These are phyloP conservation scores for Plasmodium malariae DNA, from an alignment of 169 alveolate species.

Conservation along the genomic window DNA sequence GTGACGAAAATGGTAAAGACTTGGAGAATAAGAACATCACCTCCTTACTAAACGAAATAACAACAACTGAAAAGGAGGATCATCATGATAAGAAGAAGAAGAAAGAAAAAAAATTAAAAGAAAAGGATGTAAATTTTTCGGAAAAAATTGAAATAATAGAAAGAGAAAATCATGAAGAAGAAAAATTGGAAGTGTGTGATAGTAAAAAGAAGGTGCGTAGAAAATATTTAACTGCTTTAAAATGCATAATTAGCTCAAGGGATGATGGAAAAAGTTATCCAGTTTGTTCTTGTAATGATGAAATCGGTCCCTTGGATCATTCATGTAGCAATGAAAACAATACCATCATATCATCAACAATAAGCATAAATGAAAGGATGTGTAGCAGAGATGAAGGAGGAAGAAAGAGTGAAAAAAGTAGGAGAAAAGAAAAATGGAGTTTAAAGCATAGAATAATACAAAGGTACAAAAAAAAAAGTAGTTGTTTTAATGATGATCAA, in stretches of 20 bases:
- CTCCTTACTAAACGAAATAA: background rate
- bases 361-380: background rate
- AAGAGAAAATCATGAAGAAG: background rate
- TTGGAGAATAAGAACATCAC: background rate
- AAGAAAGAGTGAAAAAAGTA: constrained; percentile 5
- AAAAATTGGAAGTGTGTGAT: background rate
- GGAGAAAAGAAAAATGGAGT: constrained; percentile 19
- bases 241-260: constrained; percentile 35
- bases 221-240: constrained; percentile 12
- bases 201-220: background rate
- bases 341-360: background rate
- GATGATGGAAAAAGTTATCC: constrained; percentile 10
- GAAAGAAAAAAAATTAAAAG: background rate
- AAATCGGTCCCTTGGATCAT: too few relatives aligned
- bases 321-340: too few relatives aligned
- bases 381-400: background rate
- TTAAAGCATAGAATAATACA: background rate
- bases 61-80: background rate
- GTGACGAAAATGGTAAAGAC: background rate
- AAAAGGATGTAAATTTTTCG: background rate
- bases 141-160: background rate
- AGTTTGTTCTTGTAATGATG: too few relatives aligned
- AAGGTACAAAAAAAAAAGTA: background rate
- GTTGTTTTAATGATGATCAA: background rate
- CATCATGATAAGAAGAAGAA: background rate